Evolutionary conservation across 163 green algal genomes (phyloP), one percentile per base, ranked within the genome.

Genomic region (Coccomyxa subellipsoidea): DNA sequence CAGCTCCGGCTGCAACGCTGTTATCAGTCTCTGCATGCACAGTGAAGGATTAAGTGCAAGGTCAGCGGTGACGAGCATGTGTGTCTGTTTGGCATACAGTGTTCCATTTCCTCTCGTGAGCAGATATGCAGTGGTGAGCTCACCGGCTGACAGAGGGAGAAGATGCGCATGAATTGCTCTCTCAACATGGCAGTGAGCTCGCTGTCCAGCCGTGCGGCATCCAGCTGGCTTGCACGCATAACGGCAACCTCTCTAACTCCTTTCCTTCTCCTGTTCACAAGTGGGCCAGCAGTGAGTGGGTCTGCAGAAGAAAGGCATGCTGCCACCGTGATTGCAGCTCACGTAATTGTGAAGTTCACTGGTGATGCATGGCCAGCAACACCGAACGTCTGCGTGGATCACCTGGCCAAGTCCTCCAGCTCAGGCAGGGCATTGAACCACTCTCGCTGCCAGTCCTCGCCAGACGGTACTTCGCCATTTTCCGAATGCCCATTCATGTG

Each of bases 171-270:
- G 75, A 97, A 91, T 87, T 97, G 93, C 78, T 96, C 93, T 25
- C 85, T 82, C 77, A 98, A 87, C 87, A 98, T 92, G 8, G 70
- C 81, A 10, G 81, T 83, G 36, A 98, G 91, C 87, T 98, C 95
- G 0, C 85, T 86, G 59, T 98, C 95, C 66, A 98, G 81, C 0
- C 92, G 84, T 15, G 79, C 75, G 6, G 95, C 95, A 54, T 98
- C 95, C 72, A 96, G 80, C 87, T 98, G 94, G 47, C 88, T 96
- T 54, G 93, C 94, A 3, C 94, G 90, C 87, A 97, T 89, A 4
- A 98, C 85, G 23, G 73, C 79, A 10, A 93, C 75, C 34, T 84
- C 78, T 1, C 27, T n/a, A 0, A 75, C 40, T 0, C 23, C 38
- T 25, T 73, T 85, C 2, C 80, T 23, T 31, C 29, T 53, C 78